Base-by-base conservation (phyloP, 1,139 yeast genomes). In the Blastobotrys aristatus region DNA sequence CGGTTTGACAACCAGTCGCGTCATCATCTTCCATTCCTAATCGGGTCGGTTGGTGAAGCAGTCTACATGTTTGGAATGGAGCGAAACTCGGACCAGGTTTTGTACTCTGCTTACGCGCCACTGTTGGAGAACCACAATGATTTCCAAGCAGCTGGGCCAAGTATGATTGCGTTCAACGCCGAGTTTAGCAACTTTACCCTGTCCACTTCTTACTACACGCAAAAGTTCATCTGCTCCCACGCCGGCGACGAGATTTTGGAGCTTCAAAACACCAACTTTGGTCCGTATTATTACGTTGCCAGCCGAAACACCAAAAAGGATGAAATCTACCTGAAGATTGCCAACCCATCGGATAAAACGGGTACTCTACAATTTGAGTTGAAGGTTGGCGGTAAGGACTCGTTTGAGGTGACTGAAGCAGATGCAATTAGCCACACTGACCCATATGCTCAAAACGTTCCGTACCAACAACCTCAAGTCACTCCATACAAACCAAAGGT, bases 221-320 rank as follows among this genome's bases (percentile, higher is more conserved):
- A 43, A 16, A 29, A 43, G 31, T 14, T 36, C 17, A 24, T 43
- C 35, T 36, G 29, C 24, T 30, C 42, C n/a, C 10, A 40, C 10
- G 18, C 37, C 14, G 46, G 42, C 2, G 37, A 43, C 6, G 39
- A 43, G 46, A 37, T 43, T 17, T 36, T 43, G 22, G 41, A 43
- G 18, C 38, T 43, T 7, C 22, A 37, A 20, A 36, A 37, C 32
- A 37, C 46, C n/a, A n/a, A 40, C 2, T 43, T 43, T 29, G 40
- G 31, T 37, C 46, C 46, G 22, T 18, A 35, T 30, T 43, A 43
- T 30, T 43, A 43, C n/a, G 46, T 43, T 3, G 46, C 46, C 30
- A 43, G 32, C 27, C 29, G 31, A 14, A 40, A 41, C 33, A 24
- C 31, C 13, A 26, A 41, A 26, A 34, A 41, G 24, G 32, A 37